Evolutionary conservation across 352 stramenopile genomes (phyloP), one percentile per base, ranked within the genome.

Genomic region (Pythium utonaiense): DNA sequence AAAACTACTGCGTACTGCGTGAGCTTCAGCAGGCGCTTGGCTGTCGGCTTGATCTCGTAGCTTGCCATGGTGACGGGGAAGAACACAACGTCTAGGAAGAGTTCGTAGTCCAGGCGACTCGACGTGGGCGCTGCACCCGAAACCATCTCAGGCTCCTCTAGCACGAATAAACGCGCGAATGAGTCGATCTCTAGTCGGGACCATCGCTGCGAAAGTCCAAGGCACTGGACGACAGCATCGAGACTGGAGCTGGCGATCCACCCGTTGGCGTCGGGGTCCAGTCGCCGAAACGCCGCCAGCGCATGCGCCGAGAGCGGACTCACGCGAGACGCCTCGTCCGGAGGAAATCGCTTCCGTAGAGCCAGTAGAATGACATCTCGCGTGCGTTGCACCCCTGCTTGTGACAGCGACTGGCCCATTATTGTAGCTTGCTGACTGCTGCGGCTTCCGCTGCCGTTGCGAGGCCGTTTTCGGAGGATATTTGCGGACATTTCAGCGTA

Each of bases 61-160:
- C 3, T 30, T 16, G 53, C 22, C 22, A 61, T 48, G n/a, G 57
- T 69, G 4, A 80, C 49, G 3, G 77, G 79, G 59, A 80, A 84
- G 45, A 87, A 83, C 3, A 87, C n/a, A 19, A 83, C 80, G 47
- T 80, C 67, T 10, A 86, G 51, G 44, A 89, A 83, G 16, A 77
- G 21, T 1, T 30, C 24, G 22, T 87, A 89, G 59, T 83, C 57
- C 0, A 71, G 28, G 16, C 62, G 56, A 25, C 25, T 57, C 19
- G 62, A 65, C 25, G 62, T 64, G 0, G 28, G 40, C 4, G 50
- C 14, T 6, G 27, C 58, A 3, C 9, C 42, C 13, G 13, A 42
- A 21, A 4, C 12, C 30, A 24, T 2, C 16, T 60, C 50, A 9
- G 16, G 16, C 1, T 63, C 49, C 7, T 61, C 44, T 5, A 65